phyloP scores from a whole-genome alignment of 106 monocot genomes.

The Chionographis japonica region DNA sequence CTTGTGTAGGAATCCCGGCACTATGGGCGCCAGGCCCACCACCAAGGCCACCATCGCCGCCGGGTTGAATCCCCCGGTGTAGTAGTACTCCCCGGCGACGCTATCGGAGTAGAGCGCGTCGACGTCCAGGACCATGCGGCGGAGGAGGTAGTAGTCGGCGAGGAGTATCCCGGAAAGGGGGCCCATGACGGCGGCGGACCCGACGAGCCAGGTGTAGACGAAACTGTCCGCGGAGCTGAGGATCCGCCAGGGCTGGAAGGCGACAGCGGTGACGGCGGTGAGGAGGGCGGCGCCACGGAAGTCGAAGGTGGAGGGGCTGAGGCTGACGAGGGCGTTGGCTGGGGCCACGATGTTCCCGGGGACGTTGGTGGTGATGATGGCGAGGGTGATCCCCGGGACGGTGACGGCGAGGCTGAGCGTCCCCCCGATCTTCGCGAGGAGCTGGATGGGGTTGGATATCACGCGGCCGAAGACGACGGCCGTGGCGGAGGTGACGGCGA shows the following conservation, averaged over 20 bases:
- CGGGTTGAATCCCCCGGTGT: slow-evolving; percentile 33
- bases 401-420: neutral
- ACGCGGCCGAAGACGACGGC: slow-evolving; percentile 21
- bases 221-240: slow-evolving; percentile 26
- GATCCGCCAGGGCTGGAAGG: slow-evolving; percentile 62
- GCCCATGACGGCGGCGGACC: slow-evolving; percentile 34
- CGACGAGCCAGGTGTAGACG: slow-evolving; percentile 46
- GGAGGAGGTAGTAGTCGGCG: slow-evolving; percentile 40
- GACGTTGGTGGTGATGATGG: slow-evolving; percentile 31
- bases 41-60: slow-evolving; percentile 26
- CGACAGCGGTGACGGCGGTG: slow-evolving; percentile 21
- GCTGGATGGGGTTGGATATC: slow-evolving; percentile 30
- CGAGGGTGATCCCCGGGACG: slow-evolving; percentile 17
- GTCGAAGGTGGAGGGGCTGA: slow-evolving; percentile 24
- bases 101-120: slow-evolving; percentile 17
- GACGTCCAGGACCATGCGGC: slow-evolving; percentile 20
- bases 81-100: slow-evolving; percentile 25
- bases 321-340: slow-evolving; percentile 20
- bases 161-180: slow-evolving; percentile 39
- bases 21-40: slow-evolving; percentile 16
- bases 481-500: slow-evolving; percentile 33
- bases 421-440: slow-evolving; percentile 16
- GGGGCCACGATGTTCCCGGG: slow-evolving; percentile 39
- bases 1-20: slow-evolving; percentile 49
- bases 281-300: slow-evolving; percentile 30